Percentiles rank a stretch among this genome's conserved stretches.
These are phyloP conservation scores for Stephania japonica DNA, from an alignment of 164 flowering plant species.

Conservation along the genomic window DNA sequence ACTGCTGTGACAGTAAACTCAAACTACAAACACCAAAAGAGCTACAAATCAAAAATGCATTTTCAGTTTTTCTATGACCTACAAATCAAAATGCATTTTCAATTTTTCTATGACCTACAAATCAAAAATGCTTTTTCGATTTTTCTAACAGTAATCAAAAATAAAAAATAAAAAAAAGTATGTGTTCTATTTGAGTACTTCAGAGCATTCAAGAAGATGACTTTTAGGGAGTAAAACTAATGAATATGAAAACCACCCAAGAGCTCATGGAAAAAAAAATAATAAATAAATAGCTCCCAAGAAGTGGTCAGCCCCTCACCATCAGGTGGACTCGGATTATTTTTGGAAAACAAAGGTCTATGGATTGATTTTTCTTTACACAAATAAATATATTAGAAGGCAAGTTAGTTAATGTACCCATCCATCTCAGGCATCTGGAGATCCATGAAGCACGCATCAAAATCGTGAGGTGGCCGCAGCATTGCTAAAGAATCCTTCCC, in stretches of 20 bases:
- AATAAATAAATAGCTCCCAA: no score
- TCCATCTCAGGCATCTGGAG: conserved; percentile 98
- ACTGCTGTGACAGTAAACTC: neutral
- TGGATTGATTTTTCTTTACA: no score
- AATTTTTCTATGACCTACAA: neutral
- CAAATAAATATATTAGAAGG: neutral
- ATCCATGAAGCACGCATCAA: conserved; percentile 97
- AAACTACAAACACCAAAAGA: neutral
- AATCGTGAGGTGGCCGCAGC: conserved; percentile 78
- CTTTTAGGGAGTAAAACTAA: neutral
- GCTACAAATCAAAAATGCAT: neutral
- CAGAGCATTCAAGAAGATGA: neutral
- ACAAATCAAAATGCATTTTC: neutral
- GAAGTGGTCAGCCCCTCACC: neutral
- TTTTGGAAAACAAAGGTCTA: neutral
- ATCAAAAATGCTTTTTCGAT: neutral
- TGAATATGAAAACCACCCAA: neutral
- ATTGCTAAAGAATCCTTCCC: conserved; percentile 58
- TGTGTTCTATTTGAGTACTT: neutral
- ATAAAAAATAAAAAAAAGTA: neutral
- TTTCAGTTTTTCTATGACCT: no score
- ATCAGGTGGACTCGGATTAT: neutral
- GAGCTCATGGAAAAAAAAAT: no score
- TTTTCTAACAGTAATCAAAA: neutral
- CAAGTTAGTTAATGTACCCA: conserved; percentile 42